These are phyloP conservation scores for Trichothecium sympodiale DNA, from an alignment of 2,329 filamentous ascomycete species.

Conservation along the genomic window DNA sequence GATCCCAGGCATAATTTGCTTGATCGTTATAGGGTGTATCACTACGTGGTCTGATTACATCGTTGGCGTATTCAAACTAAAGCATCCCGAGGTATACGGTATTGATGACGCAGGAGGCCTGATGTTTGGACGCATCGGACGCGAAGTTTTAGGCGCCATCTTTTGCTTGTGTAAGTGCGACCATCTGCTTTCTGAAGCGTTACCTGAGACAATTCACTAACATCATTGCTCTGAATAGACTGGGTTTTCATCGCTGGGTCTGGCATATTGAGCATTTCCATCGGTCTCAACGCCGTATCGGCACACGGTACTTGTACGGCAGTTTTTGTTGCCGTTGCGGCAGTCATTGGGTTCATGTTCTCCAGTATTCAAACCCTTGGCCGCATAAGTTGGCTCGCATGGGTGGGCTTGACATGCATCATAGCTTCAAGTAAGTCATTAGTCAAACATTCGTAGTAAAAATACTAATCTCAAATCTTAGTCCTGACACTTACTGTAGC, in stretches of 20 bases:
- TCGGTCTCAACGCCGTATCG: slow-evolving; percentile 27
- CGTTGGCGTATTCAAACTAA: slow-evolving; percentile 36
- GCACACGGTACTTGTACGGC: slow-evolving; percentile 27
- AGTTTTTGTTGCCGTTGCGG: slow-evolving; percentile 24
- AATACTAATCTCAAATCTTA: not conserved
- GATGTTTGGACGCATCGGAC: slow-evolving; percentile 35
- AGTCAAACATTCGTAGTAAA: no score
- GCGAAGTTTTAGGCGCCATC: slow-evolving; percentile 25
- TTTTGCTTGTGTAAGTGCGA: slow-evolving; percentile 21
- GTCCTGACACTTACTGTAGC: slow-evolving; percentile 17
- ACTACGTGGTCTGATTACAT: slow-evolving; percentile 1
- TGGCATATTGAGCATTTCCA: slow-evolving; percentile 28
- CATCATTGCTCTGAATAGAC: not conserved
- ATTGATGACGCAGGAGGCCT: slow-evolving; percentile 40
- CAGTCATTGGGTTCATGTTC: slow-evolving; percentile 16
- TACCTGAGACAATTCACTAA: not conserved
- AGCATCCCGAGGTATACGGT: slow-evolving; percentile 38
- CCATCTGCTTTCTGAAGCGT: not conserved
- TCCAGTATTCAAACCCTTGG: slow-evolving; percentile 20
- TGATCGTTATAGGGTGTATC: not conserved
- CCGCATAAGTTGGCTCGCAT: slow-evolving; percentile 21
- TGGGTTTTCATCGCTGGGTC: slow-evolving; percentile 20
- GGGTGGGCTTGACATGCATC: slow-evolving; percentile 18
- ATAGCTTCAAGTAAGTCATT: slow-evolving; percentile 13
- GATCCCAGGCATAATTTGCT: slow-evolving; percentile 2